phyloP scores from a whole-genome alignment of 2,329 filamentous ascomycete genomes.

The Sporothrix brunneoviolacea region DNA sequence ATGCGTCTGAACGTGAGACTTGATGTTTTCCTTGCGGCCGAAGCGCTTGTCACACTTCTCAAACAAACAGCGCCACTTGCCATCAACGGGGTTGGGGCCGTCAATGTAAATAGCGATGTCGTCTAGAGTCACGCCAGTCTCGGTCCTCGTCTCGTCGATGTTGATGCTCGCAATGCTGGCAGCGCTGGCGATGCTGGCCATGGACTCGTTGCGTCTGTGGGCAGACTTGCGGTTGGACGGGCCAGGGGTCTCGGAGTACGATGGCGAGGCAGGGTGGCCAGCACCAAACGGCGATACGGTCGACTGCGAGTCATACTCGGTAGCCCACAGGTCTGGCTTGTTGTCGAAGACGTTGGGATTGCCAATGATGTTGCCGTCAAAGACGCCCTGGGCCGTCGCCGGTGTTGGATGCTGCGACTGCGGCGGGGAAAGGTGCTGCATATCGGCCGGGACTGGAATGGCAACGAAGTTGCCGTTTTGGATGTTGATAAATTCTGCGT shows the following conservation, averaged over 20 bases:
- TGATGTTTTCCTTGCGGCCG: constrained; percentile 97
- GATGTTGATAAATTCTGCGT: constrained; percentile 31
- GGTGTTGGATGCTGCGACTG: constrained; percentile 48
- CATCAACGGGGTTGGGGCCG: constrained; percentile 64
- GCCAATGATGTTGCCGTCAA: constrained; percentile 24
- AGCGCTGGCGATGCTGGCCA: constrained; percentile 47
- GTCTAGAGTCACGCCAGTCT: constrained; percentile 81
- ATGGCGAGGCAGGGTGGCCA: constrained; percentile 5
- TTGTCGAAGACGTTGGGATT: constrained; percentile 33
- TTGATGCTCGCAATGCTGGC: constrained; percentile 57
- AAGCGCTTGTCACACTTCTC: constrained; percentile 79
- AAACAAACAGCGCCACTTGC: constrained; percentile 72
- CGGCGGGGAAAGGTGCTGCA: constrained; percentile 37
- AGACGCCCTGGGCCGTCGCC: constrained; percentile 40
- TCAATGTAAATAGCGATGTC: constrained; percentile 72
- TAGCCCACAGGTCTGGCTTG: constrained; percentile 34
- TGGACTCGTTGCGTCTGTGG: constrained; percentile 53
- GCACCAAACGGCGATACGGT: constrained; percentile 15
- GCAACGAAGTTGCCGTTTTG: constrained; percentile 25
- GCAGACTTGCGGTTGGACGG: constrained; percentile 28
- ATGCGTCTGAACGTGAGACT: constrained; percentile 96
- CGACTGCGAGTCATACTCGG: constrained; percentile 20
- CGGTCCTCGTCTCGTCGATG: constrained; percentile 58
- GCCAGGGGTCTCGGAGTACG: constrained; percentile 18
- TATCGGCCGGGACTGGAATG: constrained; percentile 29